Evolutionary conservation across 2,329 filamentous ascomycete species (phyloP).

Genomic region (Verticillium longisporum): DNA sequence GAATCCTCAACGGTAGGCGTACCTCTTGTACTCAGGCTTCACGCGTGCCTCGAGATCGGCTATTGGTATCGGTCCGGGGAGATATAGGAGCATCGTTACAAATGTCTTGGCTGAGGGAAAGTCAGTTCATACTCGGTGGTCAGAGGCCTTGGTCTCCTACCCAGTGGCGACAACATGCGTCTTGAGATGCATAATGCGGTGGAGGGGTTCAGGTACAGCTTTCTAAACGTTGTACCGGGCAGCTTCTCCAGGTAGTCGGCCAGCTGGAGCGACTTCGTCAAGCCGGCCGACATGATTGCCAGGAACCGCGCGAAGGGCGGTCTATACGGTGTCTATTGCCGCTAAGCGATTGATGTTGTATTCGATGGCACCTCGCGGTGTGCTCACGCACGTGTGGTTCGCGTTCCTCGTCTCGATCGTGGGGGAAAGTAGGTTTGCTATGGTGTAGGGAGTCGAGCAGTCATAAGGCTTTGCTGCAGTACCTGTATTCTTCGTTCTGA

Average conservation of each 20-base stretch:
- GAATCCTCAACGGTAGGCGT: neutral
- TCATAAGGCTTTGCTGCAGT: no score
- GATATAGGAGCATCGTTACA: slow-evolving; percentile 92
- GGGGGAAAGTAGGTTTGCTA: no score
- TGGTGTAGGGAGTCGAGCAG: no score
- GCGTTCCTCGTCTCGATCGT: neutral
- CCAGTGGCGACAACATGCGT: slow-evolving; percentile 90
- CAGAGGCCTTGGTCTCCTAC: slow-evolving; percentile 35
- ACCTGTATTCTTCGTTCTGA: no score
- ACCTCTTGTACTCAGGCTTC: slow-evolving; percentile 51
- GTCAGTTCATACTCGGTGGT: neutral
- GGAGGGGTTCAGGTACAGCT: slow-evolving; percentile 92
- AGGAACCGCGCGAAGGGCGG: neutral
- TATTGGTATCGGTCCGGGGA: slow-evolving; percentile 72
- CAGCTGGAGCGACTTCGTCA: slow-evolving; percentile 47
- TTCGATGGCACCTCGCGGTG: neutral
- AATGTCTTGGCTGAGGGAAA: slow-evolving; percentile 73
- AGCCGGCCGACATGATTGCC: slow-evolving; percentile 37
- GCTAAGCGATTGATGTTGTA: neutral
- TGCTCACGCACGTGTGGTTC: neutral
- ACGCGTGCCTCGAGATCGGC: slow-evolving; percentile 83
- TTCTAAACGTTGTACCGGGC: slow-evolving; percentile 80
- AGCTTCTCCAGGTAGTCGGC: slow-evolving; percentile 93
- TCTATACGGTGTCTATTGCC: slow-evolving; percentile 1
- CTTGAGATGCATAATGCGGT: slow-evolving; percentile 93